Evolutionary conservation across 148 eudicot genomes (phyloP), one percentile per base, ranked within the genome.

Genomic region (Spergularia bocconei): DNA sequence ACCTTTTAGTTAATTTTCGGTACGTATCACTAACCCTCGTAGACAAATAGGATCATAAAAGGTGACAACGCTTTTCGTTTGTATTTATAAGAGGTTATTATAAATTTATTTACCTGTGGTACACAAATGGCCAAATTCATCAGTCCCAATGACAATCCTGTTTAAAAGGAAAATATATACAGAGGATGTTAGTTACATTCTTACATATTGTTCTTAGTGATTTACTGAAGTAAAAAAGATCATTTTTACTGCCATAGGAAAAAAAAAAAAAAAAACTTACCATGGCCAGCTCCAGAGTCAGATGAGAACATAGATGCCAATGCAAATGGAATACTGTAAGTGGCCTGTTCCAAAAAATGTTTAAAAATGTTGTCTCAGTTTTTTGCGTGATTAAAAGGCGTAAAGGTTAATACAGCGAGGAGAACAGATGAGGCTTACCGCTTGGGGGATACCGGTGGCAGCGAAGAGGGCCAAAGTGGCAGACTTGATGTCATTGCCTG

Each of bases 251-350:
- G 4, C 29, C 7, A 8, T n/a, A 51, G 12, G 15, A 7, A 54
- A 17, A 25, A 19, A 0, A 20, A 0, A 20, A 23, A 15, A 39
- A 0, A 54, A 3, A 65, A 20, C n/a, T 72, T 85, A 93, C 98
- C 98, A 79, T 93, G 98, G 38, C 98, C 98, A 17, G 89, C 83
- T 8, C 95, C 93, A 44, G 90, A 80, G 78, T 79, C 84, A 52
- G 86, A 81, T 23, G 90, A 91, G 69, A 76, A 93, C 71, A 91
- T 91, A n/a, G 98, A 93, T 13, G 98, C 98, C 69, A 93, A 33
- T 68, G 98, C 98, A 78, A 90, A 93, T 23, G 98, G 98, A 73
- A 93, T 79, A 62, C 98, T 93, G 57, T 15, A 93, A 33, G 98
- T 93, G 7, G 85, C 84, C 98, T 93, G 84, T 75, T 36, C 6